phyloP scores from a whole-genome alignment of 176 grass and related monocot genomes.

The Thinopyrum elongatum region DNA sequence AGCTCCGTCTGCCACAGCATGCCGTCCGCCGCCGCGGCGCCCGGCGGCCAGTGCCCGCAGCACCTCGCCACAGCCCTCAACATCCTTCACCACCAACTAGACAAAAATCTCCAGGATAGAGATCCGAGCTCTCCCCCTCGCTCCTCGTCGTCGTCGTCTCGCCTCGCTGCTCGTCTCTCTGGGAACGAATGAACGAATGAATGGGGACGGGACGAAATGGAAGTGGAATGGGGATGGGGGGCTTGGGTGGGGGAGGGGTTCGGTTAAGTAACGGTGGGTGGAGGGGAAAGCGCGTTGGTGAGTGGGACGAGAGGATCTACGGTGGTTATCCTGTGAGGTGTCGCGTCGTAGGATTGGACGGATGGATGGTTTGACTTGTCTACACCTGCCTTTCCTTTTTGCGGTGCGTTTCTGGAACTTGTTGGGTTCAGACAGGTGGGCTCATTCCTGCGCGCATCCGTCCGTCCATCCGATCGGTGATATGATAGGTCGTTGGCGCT shows the following conservation, averaged over 20 bases:
- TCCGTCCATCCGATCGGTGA: too few relatives aligned
- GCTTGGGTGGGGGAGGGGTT: constrained; percentile 11
- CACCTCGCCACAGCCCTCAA: constrained; percentile 56
- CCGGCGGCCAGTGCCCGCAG: constrained; percentile 57
- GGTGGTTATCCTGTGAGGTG: constrained; percentile 41
- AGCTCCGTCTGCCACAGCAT: constrained; percentile 89
- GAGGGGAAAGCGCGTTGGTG: constrained; percentile 23
- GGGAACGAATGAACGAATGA: background rate
- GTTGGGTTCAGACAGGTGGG: constrained; percentile 9
- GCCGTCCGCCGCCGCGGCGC: constrained; percentile 55
- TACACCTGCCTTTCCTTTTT: too few relatives aligned
- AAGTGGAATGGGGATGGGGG: constrained; percentile 5
- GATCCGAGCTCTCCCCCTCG: constrained; percentile 1
- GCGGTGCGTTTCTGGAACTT: too few relatives aligned
- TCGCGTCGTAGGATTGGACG: constrained; percentile 44
- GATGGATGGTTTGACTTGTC: constrained; percentile 40
- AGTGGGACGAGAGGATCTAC: background rate
- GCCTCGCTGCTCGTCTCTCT: background rate
- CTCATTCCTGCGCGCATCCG: background rate
- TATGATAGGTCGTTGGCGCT: constrained; percentile 3
- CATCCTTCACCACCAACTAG: constrained; percentile 1
- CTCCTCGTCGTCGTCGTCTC: background rate
- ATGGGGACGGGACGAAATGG: background rate
- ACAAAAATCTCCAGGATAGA: background rate
- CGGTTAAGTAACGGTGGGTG: constrained; percentile 26